Evolutionary conservation across 2,329 filamentous ascomycete species (phyloP).

Genomic region (Nothomitra cinnamomea): DNA sequence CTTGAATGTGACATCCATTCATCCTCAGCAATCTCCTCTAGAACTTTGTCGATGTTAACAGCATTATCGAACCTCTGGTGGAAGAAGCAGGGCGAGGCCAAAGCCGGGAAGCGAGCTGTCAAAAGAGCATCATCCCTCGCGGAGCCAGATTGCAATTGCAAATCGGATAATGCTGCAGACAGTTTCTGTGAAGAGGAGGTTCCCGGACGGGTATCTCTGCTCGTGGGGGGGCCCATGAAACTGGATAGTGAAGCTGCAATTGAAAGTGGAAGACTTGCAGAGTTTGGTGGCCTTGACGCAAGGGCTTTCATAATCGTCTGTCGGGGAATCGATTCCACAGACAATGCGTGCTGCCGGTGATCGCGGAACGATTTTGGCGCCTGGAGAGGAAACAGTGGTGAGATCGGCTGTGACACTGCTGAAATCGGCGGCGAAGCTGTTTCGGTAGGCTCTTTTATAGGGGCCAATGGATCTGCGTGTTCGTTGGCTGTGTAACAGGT

Average conservation of each 20-base stretch:
- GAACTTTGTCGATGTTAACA: constrained; percentile 83
- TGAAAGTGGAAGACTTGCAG: constrained; percentile 38
- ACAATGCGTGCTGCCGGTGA: constrained; percentile 35
- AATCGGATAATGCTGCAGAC: constrained; percentile 37
- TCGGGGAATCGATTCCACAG: constrained; percentile 51
- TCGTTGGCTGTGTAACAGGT: neutral
- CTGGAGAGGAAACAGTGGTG: neutral
- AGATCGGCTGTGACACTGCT: neutral
- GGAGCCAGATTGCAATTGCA: constrained; percentile 29
- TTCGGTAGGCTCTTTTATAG: neutral
- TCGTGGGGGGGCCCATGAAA: constrained; percentile 27
- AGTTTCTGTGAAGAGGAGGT: constrained; percentile 41
- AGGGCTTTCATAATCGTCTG: constrained; percentile 74
- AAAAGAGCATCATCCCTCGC: constrained; percentile 16
- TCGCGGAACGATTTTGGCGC: constrained; percentile 14
- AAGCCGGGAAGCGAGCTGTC: constrained; percentile 39
- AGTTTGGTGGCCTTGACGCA: constrained; percentile 41
- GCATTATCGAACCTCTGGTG: constrained; percentile 94
- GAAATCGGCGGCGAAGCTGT: neutral
- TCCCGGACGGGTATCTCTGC: constrained; percentile 22
- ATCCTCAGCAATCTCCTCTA: constrained; percentile 81
- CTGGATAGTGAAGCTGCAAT: constrained; percentile 44
- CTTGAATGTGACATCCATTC: constrained; percentile 87
- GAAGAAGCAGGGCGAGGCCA: constrained; percentile 94
- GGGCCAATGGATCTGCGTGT: neutral